These are phyloP conservation scores for Saccharum spontaneum DNA, from an alignment of 176 grass and related monocot species.

Conservation along the genomic window DNA sequence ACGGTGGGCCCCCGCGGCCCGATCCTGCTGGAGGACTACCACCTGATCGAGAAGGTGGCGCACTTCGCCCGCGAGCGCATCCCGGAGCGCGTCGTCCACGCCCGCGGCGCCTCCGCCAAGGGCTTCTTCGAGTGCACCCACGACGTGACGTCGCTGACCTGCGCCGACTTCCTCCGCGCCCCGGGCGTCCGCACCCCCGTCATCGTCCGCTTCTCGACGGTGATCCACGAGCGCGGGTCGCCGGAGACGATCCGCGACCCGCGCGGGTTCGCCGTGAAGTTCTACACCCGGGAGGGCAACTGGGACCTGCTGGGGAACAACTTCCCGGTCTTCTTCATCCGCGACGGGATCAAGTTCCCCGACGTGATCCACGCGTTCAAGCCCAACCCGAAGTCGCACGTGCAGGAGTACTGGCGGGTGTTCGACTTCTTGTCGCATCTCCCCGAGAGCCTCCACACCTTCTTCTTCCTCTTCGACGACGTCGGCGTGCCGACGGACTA, in stretches of 20 bases:
- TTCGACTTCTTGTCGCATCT: constrained; percentile 81
- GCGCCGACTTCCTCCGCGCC: constrained; percentile 80
- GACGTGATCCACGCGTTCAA: constrained; percentile 97
- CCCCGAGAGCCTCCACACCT: constrained; percentile 89
- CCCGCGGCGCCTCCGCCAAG: constrained; percentile 77
- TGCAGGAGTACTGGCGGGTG: constrained; percentile 90
- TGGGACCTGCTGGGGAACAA: constrained; percentile 94
- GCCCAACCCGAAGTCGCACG: constrained; percentile 74
- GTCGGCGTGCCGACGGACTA: constrained; percentile 79
- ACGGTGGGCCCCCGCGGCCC: constrained; percentile 72
- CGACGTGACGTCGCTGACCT: constrained; percentile 62
- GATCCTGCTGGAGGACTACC: constrained; percentile 86
- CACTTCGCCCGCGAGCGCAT: constrained; percentile 92
- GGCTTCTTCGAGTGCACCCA: constrained; percentile 93
- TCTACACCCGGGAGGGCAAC: constrained; percentile 90
- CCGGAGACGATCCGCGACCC: constrained; percentile 94
- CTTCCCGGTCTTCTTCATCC: constrained; percentile 98
- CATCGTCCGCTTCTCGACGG: constrained; percentile 91
- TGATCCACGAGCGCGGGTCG: constrained; percentile 85
- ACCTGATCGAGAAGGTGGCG: constrained; percentile 74
- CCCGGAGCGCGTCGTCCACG: constrained; percentile 89
- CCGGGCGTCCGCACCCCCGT: constrained; percentile 58
- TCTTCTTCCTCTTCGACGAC: constrained; percentile 98
- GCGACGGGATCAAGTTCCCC: constrained; percentile 91
- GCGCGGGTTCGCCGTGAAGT: constrained; percentile 93